Evolutionary conservation across 768 basidiomycete genomes (phyloP).

Genomic region (Boletus bicolor): DNA sequence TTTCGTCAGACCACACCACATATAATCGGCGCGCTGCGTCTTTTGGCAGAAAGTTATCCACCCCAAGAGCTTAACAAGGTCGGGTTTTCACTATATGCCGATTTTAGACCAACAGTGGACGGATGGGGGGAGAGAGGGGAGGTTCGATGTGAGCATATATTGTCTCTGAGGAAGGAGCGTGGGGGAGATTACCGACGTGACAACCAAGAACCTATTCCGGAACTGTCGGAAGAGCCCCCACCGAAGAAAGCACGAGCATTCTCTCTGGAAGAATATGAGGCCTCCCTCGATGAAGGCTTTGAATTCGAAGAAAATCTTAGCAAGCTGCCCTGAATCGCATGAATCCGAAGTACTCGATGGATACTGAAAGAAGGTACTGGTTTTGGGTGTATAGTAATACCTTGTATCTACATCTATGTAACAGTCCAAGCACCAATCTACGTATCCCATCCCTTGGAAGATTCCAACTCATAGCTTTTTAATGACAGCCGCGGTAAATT

Average conservation of each 20-base stretch:
- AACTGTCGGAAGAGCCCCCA: conserved; percentile 23
- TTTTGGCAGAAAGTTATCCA: conserved; percentile 60
- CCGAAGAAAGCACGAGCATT: conserved; percentile 42
- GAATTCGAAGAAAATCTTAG: conserved; percentile 44
- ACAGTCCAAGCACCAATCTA: conserved; percentile 7
- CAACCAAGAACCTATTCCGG: conserved; percentile 3
- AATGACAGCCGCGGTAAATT: conserved; percentile 93
- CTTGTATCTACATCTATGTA: conserved; percentile 26
- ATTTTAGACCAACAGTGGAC: conserved; percentile 78
- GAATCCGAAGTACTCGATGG: not conserved
- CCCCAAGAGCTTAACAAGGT: conserved; percentile 56
- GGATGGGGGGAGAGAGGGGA: conserved; percentile 86
- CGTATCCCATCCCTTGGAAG: not conserved
- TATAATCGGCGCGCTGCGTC: conserved; percentile 71
- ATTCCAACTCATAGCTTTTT: conserved; percentile 53
- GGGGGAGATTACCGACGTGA: conserved; percentile 1
- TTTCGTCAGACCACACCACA: conserved; percentile 78
- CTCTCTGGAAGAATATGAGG: conserved; percentile 54
- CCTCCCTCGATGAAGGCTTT: conserved; percentile 44
- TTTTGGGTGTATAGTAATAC: conserved; percentile 10
- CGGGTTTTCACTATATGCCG: conserved; percentile 79
- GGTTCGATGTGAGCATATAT: conserved; percentile 64
- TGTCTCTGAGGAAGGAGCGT: conserved; percentile 49
- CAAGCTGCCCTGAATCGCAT: conserved; percentile 5
- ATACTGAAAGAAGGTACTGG: conserved; percentile 17